Evolutionary conservation across 2,329 filamentous ascomycete species (phyloP), one percentile per base, ranked within the genome.

Genomic region (Beauveria bassiana): DNA sequence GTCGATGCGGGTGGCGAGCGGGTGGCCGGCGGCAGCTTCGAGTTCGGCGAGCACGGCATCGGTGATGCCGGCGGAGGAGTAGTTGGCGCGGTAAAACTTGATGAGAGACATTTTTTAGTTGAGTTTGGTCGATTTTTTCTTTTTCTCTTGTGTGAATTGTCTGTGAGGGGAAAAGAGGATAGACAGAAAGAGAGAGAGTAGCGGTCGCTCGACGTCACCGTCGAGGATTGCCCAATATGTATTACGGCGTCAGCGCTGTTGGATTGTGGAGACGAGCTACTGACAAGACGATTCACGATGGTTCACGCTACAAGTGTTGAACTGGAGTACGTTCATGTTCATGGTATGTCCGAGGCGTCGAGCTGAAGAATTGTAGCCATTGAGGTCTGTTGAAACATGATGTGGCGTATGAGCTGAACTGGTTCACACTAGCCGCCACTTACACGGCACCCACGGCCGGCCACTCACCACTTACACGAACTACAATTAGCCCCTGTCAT

Each of bases 41-140:
- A 64, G 62, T 40, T 64, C 62, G 5, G 20, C n/a, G 38, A 64
- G 20, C n/a, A 64, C 55, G 43, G 59, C 62, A 20, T 50, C 49
- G 22, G 62, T 64, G 43, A 64, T n/a, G 54, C 42, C 50, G 10
- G 62, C 52, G 3, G 59, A 59, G 28, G 59, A 64, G 42, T 50
- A 40, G n/a, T 55, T 50, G 22, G 59, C 22, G 54, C 43, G 61
- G 55, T 64, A 64, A 38, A 64, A 62, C 20, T 62, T 59, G 49
- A 64, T 52, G 49, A 64, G 38, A 9, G 46, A 18, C 62, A 64
- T 64, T 0, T 38, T 38, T 38, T 2, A 2, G 22, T 22, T 38
- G 34, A 38, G 5, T 38, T 38, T 16, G 34, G 2, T 38, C 5
- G 34, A 38, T 38, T 38, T 38, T 38, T 38, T 5, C 1, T 38